Evolutionary conservation across 1,284 basidiomycete species (phyloP), one percentile per base, ranked within the genome.

Genomic region (Ustilago esculenta): DNA sequence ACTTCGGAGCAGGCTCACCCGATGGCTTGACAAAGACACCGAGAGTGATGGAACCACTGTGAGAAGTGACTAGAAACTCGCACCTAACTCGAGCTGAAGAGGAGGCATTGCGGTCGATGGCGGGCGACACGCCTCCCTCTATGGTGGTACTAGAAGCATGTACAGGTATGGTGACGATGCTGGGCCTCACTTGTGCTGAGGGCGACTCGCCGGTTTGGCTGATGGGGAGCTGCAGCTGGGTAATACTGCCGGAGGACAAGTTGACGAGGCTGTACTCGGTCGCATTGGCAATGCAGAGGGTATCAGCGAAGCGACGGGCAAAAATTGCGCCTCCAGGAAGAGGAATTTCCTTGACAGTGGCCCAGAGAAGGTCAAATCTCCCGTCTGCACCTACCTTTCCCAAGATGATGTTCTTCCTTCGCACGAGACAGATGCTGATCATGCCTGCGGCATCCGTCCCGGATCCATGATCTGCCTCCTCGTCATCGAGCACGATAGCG

Each of bases 51-150:
- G 59, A 45, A 17, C 72, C 68, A 12, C 72, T 73, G 58, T 81
- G 78, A 25, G 73, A 75, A 1, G 79, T 81, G 64, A 81, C 68
- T 5, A 81, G 65, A 27, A 80, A 81, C 30, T 75, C 76, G 61
- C 72, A 73, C 29, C 51, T 42, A 44, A 43, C 25, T 23, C 33
- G n/a, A 0, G 57, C 36, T 14, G 33, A 20, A 2, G 41, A 18
- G 5, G 49, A 43, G 2, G 42, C 8, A 1, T 41, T 44, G 39
- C 67, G 51, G 14, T 37, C 21, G 21, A 47, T 11, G 32, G 18
- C 41, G 6, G 56, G 57, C 4, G 53, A 71, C 1, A 27, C 17
- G 39, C 45, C 64, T 15, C 50, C 59, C 17, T 69, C 40, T 17
- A 29, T 49, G 21, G 25, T 24, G 21, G 25, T 24, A 24, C 11